Conservation (phyloP, 2,329 filamentous ascomycete genomes). For the Purpureocillium takamizusanense region DNA sequence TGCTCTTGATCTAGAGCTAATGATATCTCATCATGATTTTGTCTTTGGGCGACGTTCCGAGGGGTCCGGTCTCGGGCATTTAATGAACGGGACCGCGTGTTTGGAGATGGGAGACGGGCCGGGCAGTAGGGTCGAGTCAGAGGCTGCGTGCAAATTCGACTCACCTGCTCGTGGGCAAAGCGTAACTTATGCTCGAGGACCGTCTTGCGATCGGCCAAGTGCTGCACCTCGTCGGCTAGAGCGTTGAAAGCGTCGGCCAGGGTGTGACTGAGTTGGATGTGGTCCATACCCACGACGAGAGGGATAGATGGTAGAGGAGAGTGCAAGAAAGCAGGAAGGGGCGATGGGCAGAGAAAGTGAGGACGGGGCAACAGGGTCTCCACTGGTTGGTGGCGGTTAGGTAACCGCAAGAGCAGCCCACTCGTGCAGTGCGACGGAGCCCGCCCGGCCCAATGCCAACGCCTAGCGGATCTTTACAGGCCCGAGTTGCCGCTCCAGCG, state of each 20-base stretch:
- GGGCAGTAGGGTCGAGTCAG: too few relatives aligned
- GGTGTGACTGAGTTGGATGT: slow-evolving; percentile 39
- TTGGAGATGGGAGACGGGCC: too few relatives aligned
- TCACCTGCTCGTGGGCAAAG: slow-evolving; percentile 58
- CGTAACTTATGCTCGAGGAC: slow-evolving; percentile 58
- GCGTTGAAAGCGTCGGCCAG: slow-evolving; percentile 56
- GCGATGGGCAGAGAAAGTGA: slow-evolving; percentile 7
- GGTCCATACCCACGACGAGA: slow-evolving; percentile 22
- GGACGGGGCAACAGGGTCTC: background rate
- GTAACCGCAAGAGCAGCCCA: too few relatives aligned
- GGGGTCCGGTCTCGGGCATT: background rate
- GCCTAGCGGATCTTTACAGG: too few relatives aligned
- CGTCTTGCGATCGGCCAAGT: slow-evolving; percentile 52
- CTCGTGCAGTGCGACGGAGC: too few relatives aligned
- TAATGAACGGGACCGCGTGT: too few relatives aligned
- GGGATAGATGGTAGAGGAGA: slow-evolving; percentile 3
- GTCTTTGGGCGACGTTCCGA: slow-evolving; percentile 3
- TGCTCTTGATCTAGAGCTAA: slow-evolving; percentile 86
- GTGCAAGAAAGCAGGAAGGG: slow-evolving; percentile 6
- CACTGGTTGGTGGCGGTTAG: too few relatives aligned
- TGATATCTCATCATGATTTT: slow-evolving; percentile 30
- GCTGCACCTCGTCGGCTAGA: slow-evolving; percentile 56
- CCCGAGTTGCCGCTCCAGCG: too few relatives aligned
- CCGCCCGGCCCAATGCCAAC: too few relatives aligned
- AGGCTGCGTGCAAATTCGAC: too few relatives aligned